Evolutionary conservation across 768 basidiomycete genomes (phyloP), one percentile per base, ranked within the genome.

Genomic region (Solioccasus polychromus): DNA sequence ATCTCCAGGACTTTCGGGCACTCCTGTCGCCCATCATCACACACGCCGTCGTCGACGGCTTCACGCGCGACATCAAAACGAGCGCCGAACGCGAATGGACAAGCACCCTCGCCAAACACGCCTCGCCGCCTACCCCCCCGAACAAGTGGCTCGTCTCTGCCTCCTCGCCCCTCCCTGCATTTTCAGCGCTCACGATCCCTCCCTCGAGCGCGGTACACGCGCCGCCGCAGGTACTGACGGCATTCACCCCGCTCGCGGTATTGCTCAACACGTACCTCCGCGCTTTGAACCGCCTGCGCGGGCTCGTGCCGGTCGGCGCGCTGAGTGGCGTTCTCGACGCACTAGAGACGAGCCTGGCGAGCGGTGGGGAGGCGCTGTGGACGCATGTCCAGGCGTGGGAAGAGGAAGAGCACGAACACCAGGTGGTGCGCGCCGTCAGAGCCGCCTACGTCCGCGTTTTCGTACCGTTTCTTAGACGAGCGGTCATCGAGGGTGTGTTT

Each of bases 401-500:
- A 65, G 79, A 63, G 70, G 34, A 59, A 63, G 32, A 50, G 40
- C 53, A 39, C 47, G 68, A 61, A 34, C 52, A 59, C 24, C 57
- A 60, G 29, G 66, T 81, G 4, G 60, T 79, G 19, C 60, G 71
- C 19, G 78, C 77, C 0, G 74, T 70, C 8, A 82, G 80, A 6
- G 62, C 71, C 35, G 80, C 80, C 19, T 91, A 82, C 51, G 74
- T 78, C 38, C 66, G 67, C 14, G 71, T 83, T 14, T 68, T 92
- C 36, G 76, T 83, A n/a, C 83, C 86, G 11, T 93, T 86, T 59
- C 57, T 88, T 53, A 68, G 76, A 56, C 71, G 82, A 18, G 91
- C 84, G 5, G 59, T 92, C 36, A 74, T 79, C 18, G 82, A 88
- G 57, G 89, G 90, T 3, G 83, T 92, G 20, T 92, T 86, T 68